phyloP scores from a whole-genome alignment of 2,329 filamentous ascomycete species.

The Aureobasidium sp. region DNA sequence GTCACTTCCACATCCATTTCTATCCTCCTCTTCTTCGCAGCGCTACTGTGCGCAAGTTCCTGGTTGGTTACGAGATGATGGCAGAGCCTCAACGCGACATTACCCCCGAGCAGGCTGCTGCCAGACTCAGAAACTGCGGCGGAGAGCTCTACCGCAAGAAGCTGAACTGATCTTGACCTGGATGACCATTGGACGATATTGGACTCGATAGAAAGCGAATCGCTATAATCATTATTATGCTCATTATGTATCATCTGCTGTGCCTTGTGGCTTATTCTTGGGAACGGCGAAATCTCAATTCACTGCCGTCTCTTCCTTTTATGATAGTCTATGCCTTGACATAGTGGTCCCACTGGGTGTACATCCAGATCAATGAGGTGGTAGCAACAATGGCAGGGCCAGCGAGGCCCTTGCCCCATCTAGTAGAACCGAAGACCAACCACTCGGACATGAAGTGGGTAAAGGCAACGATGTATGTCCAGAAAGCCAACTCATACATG shows the following conservation, averaged over 20 bases:
- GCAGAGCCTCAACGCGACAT: conserved; percentile 98
- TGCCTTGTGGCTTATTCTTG: background rate
- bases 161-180: conserved; percentile 21
- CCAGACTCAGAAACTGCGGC: conserved; percentile 63
- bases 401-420: conserved; percentile 50
- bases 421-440: conserved; percentile 67
- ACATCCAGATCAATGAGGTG: conserved; percentile 52
- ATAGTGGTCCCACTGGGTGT: conserved; percentile 60
- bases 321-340: conserved; percentile 33
- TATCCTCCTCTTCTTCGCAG: conserved; percentile 89
- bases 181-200: background rate
- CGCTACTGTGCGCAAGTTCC: conserved; percentile 88
- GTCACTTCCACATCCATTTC: conserved; percentile 95
- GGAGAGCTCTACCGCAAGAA: conserved; percentile 76
- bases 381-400: conserved; percentile 51
- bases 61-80: conserved; percentile 94
- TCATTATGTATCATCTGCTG: background rate
- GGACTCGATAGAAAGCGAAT: conserved; percentile 4
- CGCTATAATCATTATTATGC: background rate
- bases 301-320: too few species aligned
- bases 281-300: background rate
- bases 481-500: conserved; percentile 71
- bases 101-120: conserved; percentile 89
- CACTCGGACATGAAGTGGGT: conserved; percentile 75
- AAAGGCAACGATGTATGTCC: conserved; percentile 72